Percentiles rank a stretch among this genome's conserved stretches.
phyloP scores from a whole-genome alignment of 257 asterid genomes.

The Primulina huaijiensis region DNA sequence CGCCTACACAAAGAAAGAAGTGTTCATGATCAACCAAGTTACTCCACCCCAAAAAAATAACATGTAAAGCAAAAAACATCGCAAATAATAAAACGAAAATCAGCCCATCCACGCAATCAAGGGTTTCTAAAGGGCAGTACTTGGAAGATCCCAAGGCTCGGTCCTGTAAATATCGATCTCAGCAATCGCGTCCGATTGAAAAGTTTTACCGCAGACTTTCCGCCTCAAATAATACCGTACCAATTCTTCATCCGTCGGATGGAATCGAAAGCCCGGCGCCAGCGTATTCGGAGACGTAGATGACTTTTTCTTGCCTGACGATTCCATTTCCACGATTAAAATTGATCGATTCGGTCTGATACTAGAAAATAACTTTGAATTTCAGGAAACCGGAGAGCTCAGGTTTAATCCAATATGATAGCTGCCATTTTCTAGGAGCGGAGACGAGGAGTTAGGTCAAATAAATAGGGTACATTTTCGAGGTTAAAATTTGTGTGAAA shows the following conservation, averaged over 20 bases:
- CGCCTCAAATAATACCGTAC: constrained; percentile 47
- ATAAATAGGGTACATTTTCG: not conserved
- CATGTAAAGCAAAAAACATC: not conserved
- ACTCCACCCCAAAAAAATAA: not conserved
- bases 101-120: not conserved
- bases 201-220: constrained; percentile 37
- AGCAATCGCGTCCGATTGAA: constrained; percentile 42
- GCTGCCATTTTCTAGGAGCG: not conserved
- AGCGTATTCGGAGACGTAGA: constrained; percentile 21
- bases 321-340: not conserved
- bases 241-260: constrained; percentile 59
- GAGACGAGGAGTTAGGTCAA: not conserved
- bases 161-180: constrained; percentile 51
- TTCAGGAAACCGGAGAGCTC: too few species aligned
- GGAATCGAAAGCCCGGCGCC: constrained; percentile 55
- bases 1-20: not conserved
- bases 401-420: not conserved
- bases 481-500: too few species aligned
- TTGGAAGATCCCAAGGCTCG: constrained; percentile 65
- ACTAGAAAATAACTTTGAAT: too few species aligned
- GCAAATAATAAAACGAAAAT: not conserved
- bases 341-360: too few species aligned
- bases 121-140: constrained; percentile 18
- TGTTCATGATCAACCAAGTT: not conserved
- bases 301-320: not conserved